A percentile compares a stretch with the other conserved stretches of the same genome.
phyloP scores from a whole-genome alignment of 345 rosid genomes.

The Xanthoceras sorbifolium region DNA sequence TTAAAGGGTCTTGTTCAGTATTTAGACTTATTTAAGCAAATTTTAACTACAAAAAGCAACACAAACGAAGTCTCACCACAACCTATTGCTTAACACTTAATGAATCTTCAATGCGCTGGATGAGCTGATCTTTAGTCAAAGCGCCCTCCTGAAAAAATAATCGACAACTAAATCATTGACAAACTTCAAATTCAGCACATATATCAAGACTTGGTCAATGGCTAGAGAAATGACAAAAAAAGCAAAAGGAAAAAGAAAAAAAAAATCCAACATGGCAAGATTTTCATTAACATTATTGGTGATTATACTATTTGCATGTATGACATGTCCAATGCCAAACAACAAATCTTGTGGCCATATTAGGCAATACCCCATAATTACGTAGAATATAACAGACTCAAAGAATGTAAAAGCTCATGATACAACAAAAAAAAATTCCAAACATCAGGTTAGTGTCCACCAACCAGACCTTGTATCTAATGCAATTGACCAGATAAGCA shows the following conservation, averaged over 20 bases:
- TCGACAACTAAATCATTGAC: background rate
- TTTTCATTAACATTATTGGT: background rate
- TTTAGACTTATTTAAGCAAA: background rate
- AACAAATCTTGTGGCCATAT: background rate
- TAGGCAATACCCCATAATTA: background rate
- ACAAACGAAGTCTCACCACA: slow-evolving; percentile 17
- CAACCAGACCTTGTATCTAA: background rate
- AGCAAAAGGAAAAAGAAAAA: background rate
- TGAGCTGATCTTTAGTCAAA: slow-evolving; percentile 60
- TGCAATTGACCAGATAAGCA: background rate
- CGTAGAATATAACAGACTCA: background rate
- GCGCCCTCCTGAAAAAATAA: slow-evolving; percentile 71
- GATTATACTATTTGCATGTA: background rate
- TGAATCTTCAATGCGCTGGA: slow-evolving; percentile 68
- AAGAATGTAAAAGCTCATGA: background rate
- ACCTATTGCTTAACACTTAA: slow-evolving; percentile 63
- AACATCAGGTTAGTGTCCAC: background rate
- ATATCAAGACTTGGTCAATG: background rate
- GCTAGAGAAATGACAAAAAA: background rate
- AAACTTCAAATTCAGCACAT: background rate
- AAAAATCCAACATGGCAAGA: background rate
- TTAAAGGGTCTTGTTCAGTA: background rate
- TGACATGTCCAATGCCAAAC: background rate
- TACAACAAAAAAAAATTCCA: background rate
- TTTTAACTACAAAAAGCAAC: background rate